Conservation (phyloP, 495 filamentous ascomycete species). For the Usnea hakonensis region DNA sequence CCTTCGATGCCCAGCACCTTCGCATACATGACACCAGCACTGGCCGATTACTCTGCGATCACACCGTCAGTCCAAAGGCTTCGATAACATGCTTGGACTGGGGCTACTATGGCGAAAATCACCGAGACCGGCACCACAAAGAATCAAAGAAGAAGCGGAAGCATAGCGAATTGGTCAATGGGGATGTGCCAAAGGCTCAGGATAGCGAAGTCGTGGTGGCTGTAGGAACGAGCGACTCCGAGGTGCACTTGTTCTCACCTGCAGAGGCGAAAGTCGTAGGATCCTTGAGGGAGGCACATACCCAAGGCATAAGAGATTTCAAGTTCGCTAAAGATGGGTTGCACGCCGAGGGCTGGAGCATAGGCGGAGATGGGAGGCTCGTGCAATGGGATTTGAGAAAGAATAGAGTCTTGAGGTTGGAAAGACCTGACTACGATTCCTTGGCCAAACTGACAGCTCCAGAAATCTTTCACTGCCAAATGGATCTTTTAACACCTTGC, state of each 20-base stretch:
- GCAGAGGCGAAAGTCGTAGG: slow-evolving; percentile 44
- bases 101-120: slow-evolving; percentile 39
- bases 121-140: slow-evolving; percentile 32
- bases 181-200: slow-evolving; percentile 30
- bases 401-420: slow-evolving; percentile 42
- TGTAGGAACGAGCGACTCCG: slow-evolving; percentile 46
- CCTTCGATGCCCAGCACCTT: slow-evolving; percentile 51
- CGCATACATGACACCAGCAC: slow-evolving; percentile 53
- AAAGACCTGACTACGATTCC: background rate
- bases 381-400: slow-evolving; percentile 53
- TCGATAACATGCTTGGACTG: slow-evolving; percentile 50
- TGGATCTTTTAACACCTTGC: slow-evolving; percentile 37
- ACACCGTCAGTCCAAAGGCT: slow-evolving; percentile 44
- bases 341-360: slow-evolving; percentile 48
- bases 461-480: slow-evolving; percentile 45
- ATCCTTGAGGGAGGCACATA: slow-evolving; percentile 43
- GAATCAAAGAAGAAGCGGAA: slow-evolving; percentile 52
- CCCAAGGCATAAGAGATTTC: slow-evolving; percentile 49
- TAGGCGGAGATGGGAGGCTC: slow-evolving; percentile 51
- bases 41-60: slow-evolving; percentile 49
- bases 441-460: slow-evolving; percentile 15
- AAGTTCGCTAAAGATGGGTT: slow-evolving; percentile 43
- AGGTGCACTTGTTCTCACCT: slow-evolving; percentile 49
- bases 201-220: slow-evolving; percentile 44
- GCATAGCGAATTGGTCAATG: slow-evolving; percentile 42